These are phyloP conservation scores for Biscutella laevigata DNA, from an alignment of 441 rosid species.

Conservation along the genomic window DNA sequence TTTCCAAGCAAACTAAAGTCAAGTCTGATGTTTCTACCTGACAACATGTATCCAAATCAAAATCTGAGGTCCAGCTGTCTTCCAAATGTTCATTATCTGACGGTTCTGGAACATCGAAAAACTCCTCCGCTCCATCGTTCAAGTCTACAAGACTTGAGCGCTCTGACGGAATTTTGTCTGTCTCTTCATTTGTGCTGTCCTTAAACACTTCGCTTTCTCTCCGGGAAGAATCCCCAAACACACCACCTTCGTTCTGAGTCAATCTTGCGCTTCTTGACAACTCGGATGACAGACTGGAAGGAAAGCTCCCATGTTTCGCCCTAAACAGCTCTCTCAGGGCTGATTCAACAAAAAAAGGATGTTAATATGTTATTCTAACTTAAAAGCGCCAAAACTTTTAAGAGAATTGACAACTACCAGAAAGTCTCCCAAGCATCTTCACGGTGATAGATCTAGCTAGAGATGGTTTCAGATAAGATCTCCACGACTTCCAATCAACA, in stretches of 20 bases:
- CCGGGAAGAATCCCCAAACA: constrained; percentile 28
- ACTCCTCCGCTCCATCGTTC: too few relatives aligned
- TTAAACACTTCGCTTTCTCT: constrained; percentile 33
- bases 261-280: constrained; percentile 38
- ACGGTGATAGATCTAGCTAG: constrained; percentile 74
- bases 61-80: constrained; percentile 69
- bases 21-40: constrained; percentile 42
- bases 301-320: constrained; percentile 53
- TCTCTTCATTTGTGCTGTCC: constrained; percentile 44
- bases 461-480: constrained; percentile 59
- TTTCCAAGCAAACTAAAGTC: neutral
- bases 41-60: constrained; percentile 44
- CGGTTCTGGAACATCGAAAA: constrained; percentile 88
- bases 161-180: constrained; percentile 58
- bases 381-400: neutral
- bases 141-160: constrained; percentile 75
- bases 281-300: constrained; percentile 57
- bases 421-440: constrained; percentile 82
- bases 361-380: constrained; percentile 17
- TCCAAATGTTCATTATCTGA: too few relatives aligned
- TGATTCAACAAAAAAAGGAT: constrained; percentile 31
- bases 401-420: constrained; percentile 45
- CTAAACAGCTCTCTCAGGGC: constrained; percentile 77
- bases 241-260: constrained; percentile 36
- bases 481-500: constrained; percentile 92